These are phyloP conservation scores for Penicillium cataractarum DNA, from an alignment of 495 filamentous ascomycete species.

Conservation along the genomic window DNA sequence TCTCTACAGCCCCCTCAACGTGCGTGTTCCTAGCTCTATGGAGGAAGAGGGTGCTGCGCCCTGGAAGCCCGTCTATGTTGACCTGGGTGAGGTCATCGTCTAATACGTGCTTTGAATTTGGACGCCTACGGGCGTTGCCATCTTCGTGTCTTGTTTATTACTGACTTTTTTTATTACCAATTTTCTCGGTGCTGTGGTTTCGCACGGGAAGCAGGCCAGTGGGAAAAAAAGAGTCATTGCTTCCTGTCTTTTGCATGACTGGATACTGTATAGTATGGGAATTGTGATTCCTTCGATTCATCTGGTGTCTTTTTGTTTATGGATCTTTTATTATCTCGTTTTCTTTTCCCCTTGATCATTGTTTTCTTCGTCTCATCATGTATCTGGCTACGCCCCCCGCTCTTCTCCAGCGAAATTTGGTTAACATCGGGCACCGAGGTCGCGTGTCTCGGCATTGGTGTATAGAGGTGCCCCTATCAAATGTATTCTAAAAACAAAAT, in stretches of 20 bases:
- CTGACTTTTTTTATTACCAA: slow-evolving; percentile 29
- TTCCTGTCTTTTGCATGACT: slow-evolving; percentile 38
- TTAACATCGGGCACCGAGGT: slow-evolving; percentile 19
- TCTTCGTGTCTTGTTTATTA: slow-evolving; percentile 32
- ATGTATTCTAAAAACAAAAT: slow-evolving; percentile 35
- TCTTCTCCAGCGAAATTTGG: slow-evolving; percentile 21
- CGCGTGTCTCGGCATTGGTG: slow-evolving; percentile 22
- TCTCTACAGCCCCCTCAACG: slow-evolving; percentile 78
- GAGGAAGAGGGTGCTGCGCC: slow-evolving; percentile 62
- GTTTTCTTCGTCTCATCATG: slow-evolving; percentile 19
- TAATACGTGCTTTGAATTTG: slow-evolving; percentile 38
- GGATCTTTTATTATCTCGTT: slow-evolving; percentile 22
- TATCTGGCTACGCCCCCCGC: slow-evolving; percentile 18
- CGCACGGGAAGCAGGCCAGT: slow-evolving; percentile 32
- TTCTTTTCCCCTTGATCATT: slow-evolving; percentile 21
- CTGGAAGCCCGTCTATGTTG: slow-evolving; percentile 85
- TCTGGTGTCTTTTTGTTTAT: slow-evolving; percentile 38
- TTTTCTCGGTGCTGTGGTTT: slow-evolving; percentile 33
- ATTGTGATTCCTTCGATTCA: slow-evolving; percentile 41
- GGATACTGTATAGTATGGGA: slow-evolving; percentile 52
- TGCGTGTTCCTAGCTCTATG: slow-evolving; percentile 78
- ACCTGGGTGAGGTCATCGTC: slow-evolving; percentile 86
- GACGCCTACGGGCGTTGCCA: slow-evolving; percentile 23
- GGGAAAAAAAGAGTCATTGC: slow-evolving; percentile 30
- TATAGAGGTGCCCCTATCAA: slow-evolving; percentile 29